Evolutionary conservation across 768 basidiomycete genomes (phyloP).

Genomic region (Termitomyces titanicus): DNA sequence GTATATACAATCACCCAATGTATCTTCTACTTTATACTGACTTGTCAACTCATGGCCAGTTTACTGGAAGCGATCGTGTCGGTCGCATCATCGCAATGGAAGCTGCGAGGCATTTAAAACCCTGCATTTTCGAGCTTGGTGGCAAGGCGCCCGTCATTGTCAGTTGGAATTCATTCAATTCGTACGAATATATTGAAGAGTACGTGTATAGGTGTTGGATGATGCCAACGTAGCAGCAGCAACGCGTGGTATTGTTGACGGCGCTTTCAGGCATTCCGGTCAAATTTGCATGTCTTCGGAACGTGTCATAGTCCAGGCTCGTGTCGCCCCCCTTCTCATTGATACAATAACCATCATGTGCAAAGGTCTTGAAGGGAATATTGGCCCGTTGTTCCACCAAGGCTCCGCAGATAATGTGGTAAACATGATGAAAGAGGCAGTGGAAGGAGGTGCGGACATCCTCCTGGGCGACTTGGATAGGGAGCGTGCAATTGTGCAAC

Average conservation of each 20-base stretch:
- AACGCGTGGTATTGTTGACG: conserved; percentile 43
- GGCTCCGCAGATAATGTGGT: conserved; percentile 43
- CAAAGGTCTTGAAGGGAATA: conserved; percentile 28
- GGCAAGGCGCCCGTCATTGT: conserved; percentile 53
- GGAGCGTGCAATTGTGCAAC: conserved; percentile 41
- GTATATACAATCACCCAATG: conserved; percentile 22
- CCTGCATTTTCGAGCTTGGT: conserved; percentile 53
- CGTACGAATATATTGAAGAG: not conserved
- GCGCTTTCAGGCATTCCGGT: conserved; percentile 44
- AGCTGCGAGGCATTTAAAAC: conserved; percentile 53
- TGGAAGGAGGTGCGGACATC: conserved; percentile 40
- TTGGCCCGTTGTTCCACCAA: conserved; percentile 38
- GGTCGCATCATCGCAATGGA: conserved; percentile 50
- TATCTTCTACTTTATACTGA: not conserved
- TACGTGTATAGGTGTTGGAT: conserved; percentile 40
- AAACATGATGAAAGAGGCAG: conserved; percentile 39
- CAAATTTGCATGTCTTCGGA: conserved; percentile 61
- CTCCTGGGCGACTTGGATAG: conserved; percentile 39
- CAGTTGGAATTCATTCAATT: conserved; percentile 11
- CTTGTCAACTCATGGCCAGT: conserved; percentile 25
- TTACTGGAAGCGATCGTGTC: conserved; percentile 54
- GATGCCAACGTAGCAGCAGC: conserved; percentile 53
- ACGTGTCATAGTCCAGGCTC: conserved; percentile 49
- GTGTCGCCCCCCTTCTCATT: conserved; percentile 32
- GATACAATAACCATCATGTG: conserved; percentile 28